phyloP scores from a whole-genome alignment of 2,329 filamentous ascomycete species.

The Microsporum ferrugineum region DNA sequence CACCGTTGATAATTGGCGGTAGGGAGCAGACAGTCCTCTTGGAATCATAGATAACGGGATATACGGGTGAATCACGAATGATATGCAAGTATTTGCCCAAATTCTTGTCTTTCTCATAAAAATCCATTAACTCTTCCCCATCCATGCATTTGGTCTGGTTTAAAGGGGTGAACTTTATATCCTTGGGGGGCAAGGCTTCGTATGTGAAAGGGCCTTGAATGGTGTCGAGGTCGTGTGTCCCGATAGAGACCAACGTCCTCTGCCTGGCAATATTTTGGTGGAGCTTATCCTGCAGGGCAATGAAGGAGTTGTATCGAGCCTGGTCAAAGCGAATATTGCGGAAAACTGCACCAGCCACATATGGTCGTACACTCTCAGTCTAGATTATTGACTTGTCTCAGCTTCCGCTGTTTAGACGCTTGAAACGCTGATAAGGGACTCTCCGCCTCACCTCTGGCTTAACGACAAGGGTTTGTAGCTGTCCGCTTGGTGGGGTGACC shows the following conservation, averaged over 20 bases:
- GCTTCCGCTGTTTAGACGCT: conserved; percentile 1
- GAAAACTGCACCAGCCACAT: conserved; percentile 79
- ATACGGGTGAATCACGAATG: conserved; percentile 83
- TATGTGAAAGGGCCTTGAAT: conserved; percentile 93
- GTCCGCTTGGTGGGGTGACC: conserved; percentile 57
- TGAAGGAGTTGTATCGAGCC: conserved; percentile 92
- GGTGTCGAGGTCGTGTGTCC: conserved; percentile 91
- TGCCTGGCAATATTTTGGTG: conserved; percentile 92
- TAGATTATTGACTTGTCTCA: conserved; percentile 20
- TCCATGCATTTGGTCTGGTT: conserved; percentile 88
- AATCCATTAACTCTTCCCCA: conserved; percentile 77
- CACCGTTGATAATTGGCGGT: conserved; percentile 93
- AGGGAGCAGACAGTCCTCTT: conserved; percentile 81
- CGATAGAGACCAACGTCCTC: conserved; percentile 88
- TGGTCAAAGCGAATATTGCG: conserved; percentile 85
- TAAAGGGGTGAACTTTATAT: conserved; percentile 80
- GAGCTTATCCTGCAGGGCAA: conserved; percentile 91
- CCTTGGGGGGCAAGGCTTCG: conserved; percentile 78
- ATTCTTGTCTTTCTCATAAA: conserved; percentile 92
- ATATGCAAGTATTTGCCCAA: conserved; percentile 85
- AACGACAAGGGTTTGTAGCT: conserved; percentile 72
- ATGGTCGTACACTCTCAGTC: conserved; percentile 70
- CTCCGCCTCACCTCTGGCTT: conserved; percentile 46
- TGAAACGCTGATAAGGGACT: too few relatives aligned
- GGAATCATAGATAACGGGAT: conserved; percentile 89